A percentile compares a stretch with the other conserved stretches of the same genome.
Evolutionary conservation across 164 flowering plant species (phyloP).

Genomic region (Vitis labrusca): DNA sequence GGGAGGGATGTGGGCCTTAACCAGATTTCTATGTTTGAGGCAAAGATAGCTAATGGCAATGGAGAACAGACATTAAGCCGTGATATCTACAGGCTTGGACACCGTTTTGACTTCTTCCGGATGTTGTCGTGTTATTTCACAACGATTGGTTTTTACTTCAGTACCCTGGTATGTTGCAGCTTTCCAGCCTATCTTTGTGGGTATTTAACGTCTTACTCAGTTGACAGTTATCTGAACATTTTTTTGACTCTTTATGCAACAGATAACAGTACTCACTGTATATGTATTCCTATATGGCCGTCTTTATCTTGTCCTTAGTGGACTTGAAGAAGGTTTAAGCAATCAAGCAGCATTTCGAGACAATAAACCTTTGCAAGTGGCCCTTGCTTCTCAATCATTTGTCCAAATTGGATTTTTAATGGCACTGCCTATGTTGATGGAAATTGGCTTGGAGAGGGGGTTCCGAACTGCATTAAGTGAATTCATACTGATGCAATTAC

Average conservation of each 20-base stretch:
- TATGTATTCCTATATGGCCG: slow-evolving; percentile 93
- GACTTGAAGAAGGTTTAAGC: slow-evolving; percentile 73
- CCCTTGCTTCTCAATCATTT: slow-evolving; percentile 94
- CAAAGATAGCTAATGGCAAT: slow-evolving; percentile 96
- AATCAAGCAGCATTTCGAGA: slow-evolving; percentile 49
- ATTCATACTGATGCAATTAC: slow-evolving; percentile 89
- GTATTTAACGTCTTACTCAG: neutral
- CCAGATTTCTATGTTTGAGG: slow-evolving; percentile 95
- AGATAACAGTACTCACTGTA: slow-evolving; percentile 91
- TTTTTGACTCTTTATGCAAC: slow-evolving; percentile 21
- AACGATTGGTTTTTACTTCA: slow-evolving; percentile 90
- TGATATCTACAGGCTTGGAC: slow-evolving; percentile 93
- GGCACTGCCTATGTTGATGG: slow-evolving; percentile 99
- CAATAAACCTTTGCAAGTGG: slow-evolving; percentile 82
- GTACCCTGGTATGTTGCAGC: slow-evolving; percentile 62
- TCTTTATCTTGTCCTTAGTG: slow-evolving; percentile 97
- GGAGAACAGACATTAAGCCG: slow-evolving; percentile 98
- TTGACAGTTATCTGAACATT: neutral
- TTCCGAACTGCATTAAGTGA: slow-evolving; percentile 91
- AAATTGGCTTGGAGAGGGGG: slow-evolving; percentile 89
- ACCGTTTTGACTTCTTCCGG: slow-evolving; percentile 95
- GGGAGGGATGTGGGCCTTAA: slow-evolving; percentile 99
- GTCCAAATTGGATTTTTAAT: slow-evolving; percentile 90
- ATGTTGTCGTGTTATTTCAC: slow-evolving; percentile 97
- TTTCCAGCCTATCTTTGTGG: neutral